Evolutionary conservation across 352 stramenopile genomes (phyloP), one percentile per base, ranked within the genome.

Genomic region (Phytophthora lateralis): DNA sequence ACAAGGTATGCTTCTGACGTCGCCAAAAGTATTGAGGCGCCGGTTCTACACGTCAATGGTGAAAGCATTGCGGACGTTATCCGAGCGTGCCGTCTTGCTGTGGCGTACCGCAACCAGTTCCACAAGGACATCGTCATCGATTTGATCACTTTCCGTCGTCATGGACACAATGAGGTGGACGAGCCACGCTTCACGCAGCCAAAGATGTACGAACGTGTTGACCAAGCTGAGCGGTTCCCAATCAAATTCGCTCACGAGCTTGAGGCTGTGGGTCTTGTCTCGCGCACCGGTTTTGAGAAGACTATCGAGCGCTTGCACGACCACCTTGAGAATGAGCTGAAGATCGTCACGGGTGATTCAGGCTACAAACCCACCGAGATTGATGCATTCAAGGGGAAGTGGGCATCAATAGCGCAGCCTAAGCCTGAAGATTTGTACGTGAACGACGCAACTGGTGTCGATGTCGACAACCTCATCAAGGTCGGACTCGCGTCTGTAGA

Each of bases 121-220:
- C 63, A 88, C 32, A 92, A 93, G 54, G 90, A 97, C 46, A 82
- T 95, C 30, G 72, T 97, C 30, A 86, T 97, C 38, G 87, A 97
- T 49, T 67, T 97, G 41, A 73, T 92, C 48, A 85, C 75, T 15
- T 97, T 88, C 68, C 84, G 90, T 56, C 85, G 85, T 26, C 81
- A 97, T 55, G 90, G 89, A 47, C 89, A 97, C 82, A 97, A 97
- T 59, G 90, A 97, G 67, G 78, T 95, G 5, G 89, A 97, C 55
- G 87, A 97, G 45, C 90, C 90, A 12, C 78, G 82, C 15, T 93
- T 97, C 63, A 97, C 90, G 39, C 86, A 97, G 59, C 89, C 89
- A 0, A 86, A 89, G 39, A 95, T 96, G 88, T 96, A 97, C 63
- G 71, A 79, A 18, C 74, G 72, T 6, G 82, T 97, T 48, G 73